Percentiles rank a stretch among this genome's conserved stretches.
phyloP scores from a whole-genome alignment of 1,284 basidiomycete species.

The Cryptococcus wingfieldii region DNA sequence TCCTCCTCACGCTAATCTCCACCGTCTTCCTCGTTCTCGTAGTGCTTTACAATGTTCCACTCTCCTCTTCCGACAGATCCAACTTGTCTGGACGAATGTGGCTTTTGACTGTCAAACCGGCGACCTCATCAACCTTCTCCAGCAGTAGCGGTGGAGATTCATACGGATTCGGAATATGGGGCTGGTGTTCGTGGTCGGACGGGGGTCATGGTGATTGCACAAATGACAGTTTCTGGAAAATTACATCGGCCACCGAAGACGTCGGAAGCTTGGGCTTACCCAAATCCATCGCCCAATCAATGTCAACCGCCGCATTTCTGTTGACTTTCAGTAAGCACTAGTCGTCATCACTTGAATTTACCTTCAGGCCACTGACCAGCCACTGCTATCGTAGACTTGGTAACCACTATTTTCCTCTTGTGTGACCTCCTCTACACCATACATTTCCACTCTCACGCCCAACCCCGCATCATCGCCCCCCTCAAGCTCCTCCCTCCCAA shows the following conservation, averaged over 20 bases:
- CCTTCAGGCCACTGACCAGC: neutral
- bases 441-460: conserved; percentile 1
- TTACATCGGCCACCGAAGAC: neutral
- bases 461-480: conserved; percentile 1
- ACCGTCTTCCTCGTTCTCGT: conserved; percentile 7
- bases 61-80: neutral
- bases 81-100: neutral
- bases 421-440: conserved; percentile 1
- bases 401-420: neutral
- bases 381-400: neutral
- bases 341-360: too few species aligned
- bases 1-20: conserved; percentile 1
- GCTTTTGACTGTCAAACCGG: neutral
- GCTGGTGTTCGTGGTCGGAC: conserved; percentile 9
- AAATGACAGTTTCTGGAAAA: conserved; percentile 6
- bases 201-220: conserved; percentile 1
- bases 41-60: conserved; percentile 9
- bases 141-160: neutral
- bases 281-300: conserved; percentile 2
- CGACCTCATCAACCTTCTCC: too few species aligned
- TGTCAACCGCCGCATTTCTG: conserved; percentile 8
- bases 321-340: conserved; percentile 5
- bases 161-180: conserved; percentile 10
- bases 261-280: neutral
- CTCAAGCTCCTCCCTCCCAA: neutral